Evolutionary conservation across 2,329 filamentous ascomycete genomes (phyloP), one percentile per base, ranked within the genome.

Genomic region (Arachnomyces sp.): DNA sequence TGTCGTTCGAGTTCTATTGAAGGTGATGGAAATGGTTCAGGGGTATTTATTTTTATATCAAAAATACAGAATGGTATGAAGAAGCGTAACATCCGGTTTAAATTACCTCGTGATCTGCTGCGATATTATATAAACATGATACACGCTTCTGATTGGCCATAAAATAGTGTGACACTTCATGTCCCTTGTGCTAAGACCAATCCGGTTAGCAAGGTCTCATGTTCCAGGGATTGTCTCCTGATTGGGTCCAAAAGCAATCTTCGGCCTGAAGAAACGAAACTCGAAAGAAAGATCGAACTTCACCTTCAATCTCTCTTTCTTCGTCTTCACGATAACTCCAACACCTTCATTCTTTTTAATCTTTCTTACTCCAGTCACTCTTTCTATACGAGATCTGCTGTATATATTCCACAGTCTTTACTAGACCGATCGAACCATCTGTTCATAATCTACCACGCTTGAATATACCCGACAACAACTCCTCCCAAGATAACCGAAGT

Each of bases 291-390:
- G 38, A 39, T 16, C 37, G 28, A 29, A 42, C 29, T 16, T 33
- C 40, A 16, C 31, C 12, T 43, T 50, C 48, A 45, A 42, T 29
- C 35, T 33, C 43, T 45, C 48, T 53, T 54, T 36, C 48, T 56
- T 50, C 41, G 49, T 51, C 31, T 20, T 36, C 41, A 33, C 29
- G 35, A 15, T 32, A 44, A 38, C 33, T 40, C 39, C 40, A 50
- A 46, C 20, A 8, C n/a, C 15, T 35, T 49, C 43, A 35, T 49
- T 48, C 41, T 15, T 18, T 11, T 16, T 28, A 16, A 30, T 39
- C 38, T 13, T 32, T 42, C 16, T 32, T 40, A 25, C 41, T 41
- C 14, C 13, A 40, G 43, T 43, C 43, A 43, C 33, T 45, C 43
- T 20, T 43, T 45, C 12, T 15, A 36, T 33, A 31, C 17, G 40